phyloP scores from a whole-genome alignment of 805 yeast genomes.

The Saccharomycopsis schoenii region DNA sequence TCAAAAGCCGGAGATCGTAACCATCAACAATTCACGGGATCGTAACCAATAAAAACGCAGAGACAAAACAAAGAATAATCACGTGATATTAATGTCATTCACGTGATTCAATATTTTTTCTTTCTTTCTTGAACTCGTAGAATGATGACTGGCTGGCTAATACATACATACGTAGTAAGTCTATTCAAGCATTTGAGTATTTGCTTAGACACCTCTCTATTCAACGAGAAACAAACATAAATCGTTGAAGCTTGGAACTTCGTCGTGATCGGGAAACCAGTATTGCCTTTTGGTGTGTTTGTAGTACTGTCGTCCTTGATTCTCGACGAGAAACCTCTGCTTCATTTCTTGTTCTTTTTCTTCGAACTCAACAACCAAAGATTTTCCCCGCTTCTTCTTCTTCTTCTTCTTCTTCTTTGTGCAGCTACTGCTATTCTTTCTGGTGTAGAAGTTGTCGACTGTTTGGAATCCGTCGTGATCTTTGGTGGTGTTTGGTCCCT shows the following conservation, averaged over 20 bases:
- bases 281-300: not conserved
- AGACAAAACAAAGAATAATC: no score
- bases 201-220: no score
- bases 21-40: no score
- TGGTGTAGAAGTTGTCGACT: not conserved
- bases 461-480: not conserved
- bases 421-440: not conserved
- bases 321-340: not conserved
- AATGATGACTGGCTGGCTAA: no score
- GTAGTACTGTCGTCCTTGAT: not conserved
- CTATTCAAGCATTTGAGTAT: no score
- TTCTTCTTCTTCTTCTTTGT: not conserved
- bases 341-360: not conserved
- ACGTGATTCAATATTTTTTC: no score
- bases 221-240: not conserved
- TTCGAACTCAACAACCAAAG: not conserved
- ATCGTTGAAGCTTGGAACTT: not conserved
- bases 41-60: no score
- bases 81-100: no score
- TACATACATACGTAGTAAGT: no score
- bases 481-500: not conserved
- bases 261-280: not conserved
- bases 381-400: not conserved
- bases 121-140: no score
- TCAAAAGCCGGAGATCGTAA: no score